These are phyloP conservation scores for Kuraishia cidri DNA, from an alignment of 805 yeast genomes.

Conservation along the genomic window DNA sequence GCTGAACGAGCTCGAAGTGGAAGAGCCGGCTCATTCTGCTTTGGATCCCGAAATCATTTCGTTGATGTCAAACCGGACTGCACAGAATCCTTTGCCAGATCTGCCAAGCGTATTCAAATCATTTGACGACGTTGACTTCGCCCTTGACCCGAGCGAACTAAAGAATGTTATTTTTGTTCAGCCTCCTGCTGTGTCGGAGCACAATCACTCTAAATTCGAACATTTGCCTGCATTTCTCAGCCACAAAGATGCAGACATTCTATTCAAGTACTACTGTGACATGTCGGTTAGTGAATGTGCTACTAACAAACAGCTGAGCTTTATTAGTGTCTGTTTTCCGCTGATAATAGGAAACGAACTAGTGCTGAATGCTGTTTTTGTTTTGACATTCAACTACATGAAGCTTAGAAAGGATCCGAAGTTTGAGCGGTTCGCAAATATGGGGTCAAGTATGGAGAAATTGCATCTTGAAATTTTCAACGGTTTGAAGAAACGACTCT, in stretches of 20 bases:
- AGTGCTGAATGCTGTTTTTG: constrained; percentile 8
- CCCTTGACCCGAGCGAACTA: constrained; percentile 4
- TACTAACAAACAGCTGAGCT: constrained; percentile 2
- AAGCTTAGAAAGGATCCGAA: neutral
- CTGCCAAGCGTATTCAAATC: too few relatives aligned
- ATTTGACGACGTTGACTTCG: constrained; percentile 4
- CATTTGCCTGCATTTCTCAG: constrained; percentile 7
- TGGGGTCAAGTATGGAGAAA: neutral
- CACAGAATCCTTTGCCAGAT: too few relatives aligned
- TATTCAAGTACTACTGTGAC: constrained; percentile 7
- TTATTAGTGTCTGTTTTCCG: constrained; percentile 8
- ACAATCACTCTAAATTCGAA: constrained; percentile 3
- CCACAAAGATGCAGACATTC: constrained; percentile 5
- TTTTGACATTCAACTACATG: constrained; percentile 8
- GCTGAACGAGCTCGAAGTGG: too few relatives aligned
- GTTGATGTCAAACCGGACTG: too few relatives aligned
- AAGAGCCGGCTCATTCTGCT: too few relatives aligned
- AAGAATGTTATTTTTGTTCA: constrained; percentile 8
- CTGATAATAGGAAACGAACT: constrained; percentile 9
- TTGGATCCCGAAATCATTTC: too few relatives aligned
- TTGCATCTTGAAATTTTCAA: constrained; percentile 6
- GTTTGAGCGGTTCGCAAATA: neutral
- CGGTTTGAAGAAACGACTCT: constrained; percentile 8
- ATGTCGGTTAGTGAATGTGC: constrained; percentile 1
- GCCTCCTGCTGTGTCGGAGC: constrained; percentile 8